These are phyloP conservation scores for Strobilomyces dryophilus DNA, from an alignment of 768 basidiomycete genomes.

Conservation along the genomic window DNA sequence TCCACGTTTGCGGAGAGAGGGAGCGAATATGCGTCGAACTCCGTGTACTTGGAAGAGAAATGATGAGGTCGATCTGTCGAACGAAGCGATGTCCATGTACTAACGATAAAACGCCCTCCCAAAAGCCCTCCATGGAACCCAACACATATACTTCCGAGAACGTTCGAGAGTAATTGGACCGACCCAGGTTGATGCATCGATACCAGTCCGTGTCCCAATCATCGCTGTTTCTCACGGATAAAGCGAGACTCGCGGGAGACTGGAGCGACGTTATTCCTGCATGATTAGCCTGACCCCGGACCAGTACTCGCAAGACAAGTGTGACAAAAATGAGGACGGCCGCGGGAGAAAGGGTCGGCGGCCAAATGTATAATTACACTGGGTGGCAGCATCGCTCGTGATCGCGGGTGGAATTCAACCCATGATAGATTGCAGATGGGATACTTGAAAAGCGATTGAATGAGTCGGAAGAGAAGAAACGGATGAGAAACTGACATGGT, in stretches of 20 bases:
- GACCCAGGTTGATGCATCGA: slow-evolving; percentile 42
- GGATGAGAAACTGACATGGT: slow-evolving; percentile 41
- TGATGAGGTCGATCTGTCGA: not conserved
- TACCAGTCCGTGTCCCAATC: slow-evolving; percentile 76
- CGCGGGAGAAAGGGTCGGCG: slow-evolving; percentile 62
- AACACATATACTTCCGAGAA: slow-evolving; percentile 50
- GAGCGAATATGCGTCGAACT: slow-evolving; percentile 80
- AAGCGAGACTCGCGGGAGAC: slow-evolving; percentile 11
- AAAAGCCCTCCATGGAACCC: slow-evolving; percentile 71
- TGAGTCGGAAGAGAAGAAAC: slow-evolving; percentile 4
- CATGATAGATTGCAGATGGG: slow-evolving; percentile 54
- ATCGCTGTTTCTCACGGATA: slow-evolving; percentile 28
- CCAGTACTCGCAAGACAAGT: slow-evolving; percentile 34
- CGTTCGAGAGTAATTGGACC: slow-evolving; percentile 28
- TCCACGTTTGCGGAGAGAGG: slow-evolving; percentile 88
- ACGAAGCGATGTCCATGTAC: slow-evolving; percentile 21
- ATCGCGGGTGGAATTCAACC: slow-evolving; percentile 48
- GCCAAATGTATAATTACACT: slow-evolving; percentile 39
- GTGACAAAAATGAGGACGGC: slow-evolving; percentile 71
- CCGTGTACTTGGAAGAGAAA: slow-evolving; percentile 54
- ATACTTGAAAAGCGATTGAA: slow-evolving; percentile 45
- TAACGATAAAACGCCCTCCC: slow-evolving; percentile 80
- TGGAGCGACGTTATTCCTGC: slow-evolving; percentile 7
- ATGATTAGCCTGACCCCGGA: not conserved
- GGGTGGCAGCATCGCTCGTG: slow-evolving; percentile 16